Base-by-base conservation (phyloP, 192 early-diverging fungal genomes). In the Lunasporangiospora selenospora region DNA sequence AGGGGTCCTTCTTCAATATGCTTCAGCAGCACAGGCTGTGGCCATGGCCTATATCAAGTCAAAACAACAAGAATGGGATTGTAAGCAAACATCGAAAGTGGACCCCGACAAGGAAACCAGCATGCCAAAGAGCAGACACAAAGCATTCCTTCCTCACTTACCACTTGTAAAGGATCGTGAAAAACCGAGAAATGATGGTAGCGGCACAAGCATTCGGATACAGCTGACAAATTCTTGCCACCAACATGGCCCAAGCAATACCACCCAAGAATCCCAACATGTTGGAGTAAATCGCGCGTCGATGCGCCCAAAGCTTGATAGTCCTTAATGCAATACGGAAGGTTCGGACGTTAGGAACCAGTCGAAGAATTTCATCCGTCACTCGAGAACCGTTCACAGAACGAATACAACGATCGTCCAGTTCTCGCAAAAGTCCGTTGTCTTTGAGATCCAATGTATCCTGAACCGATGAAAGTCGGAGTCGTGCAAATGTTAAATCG, bases 201-300 rank as follows among this genome's bases (percentile, higher is more conserved):
- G 89, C 91, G 3, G 93, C 93, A 34, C 90, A 89, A 4, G 95
- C 95, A 75, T 96, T 96, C 4, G 97, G 97, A 64, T 95, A 99
- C 30, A 98, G 75, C 75, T 99, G 97, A 71, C 94, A 97, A 27
- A 97, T 89, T 24, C 96, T 79, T 24, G 96, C 97, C 15, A 97
- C 93, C 15, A 94, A 79, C 90, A 99, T 98, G 6, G 97, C 96
- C 97, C 97, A 99, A 4, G 95, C 94, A 39, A 99, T 92, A 73
- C 97, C 97, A 52, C 97, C 97, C 79, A 99, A 85, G 71, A 99
- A 99, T 23, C 97, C 97, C 87, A 97, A 88, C 4, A 95, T 90
- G 76, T 99, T 99, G 4, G 94, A 94, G 75, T 96, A 99, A 48
- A 99, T 87, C 0, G 92, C 93, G 18, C 93, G 85, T 27, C 82